A percentile compares a stretch with the other conserved stretches of the same genome.
Conservation (phyloP, 257 asterid genomes). For the Solanum bulbocastanum region DNA sequence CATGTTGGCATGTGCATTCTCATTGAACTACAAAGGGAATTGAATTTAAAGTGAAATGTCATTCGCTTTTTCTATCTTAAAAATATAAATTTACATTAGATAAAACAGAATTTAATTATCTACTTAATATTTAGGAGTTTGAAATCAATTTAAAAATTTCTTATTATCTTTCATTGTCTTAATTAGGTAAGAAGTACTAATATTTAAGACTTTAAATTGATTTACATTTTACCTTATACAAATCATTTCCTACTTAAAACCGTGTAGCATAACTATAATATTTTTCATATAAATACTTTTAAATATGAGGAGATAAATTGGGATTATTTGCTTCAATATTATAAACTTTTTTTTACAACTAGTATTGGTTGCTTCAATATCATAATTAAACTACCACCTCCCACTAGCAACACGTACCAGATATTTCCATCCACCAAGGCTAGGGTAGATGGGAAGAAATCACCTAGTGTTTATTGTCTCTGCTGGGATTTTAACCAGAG, state of each 20-base stretch:
- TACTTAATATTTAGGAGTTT: not conserved
- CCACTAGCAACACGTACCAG: not conserved
- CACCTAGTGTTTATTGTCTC: not conserved
- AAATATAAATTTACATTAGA: not conserved
- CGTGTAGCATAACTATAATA: not conserved
- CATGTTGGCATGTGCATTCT: not conserved
- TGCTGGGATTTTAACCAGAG: not conserved
- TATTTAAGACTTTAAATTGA: not conserved
- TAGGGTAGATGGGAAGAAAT: not conserved
- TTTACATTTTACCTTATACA: not conserved
- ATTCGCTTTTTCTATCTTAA: not conserved
- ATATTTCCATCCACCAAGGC: not conserved
- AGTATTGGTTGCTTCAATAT: not conserved
- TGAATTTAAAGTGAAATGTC: not conserved
- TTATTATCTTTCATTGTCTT: not conserved
- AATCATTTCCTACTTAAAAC: not conserved
- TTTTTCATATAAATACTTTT: not conserved
- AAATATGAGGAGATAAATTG: not conserved
- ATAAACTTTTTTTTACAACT: not conserved
- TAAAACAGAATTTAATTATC: not conserved
- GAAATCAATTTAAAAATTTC: not conserved
- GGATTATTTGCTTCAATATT: not conserved
- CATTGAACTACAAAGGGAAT: not conserved
- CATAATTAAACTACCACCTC: not conserved
- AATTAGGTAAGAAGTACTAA: not conserved